Percentiles rank a stretch among this genome's conserved stretches.
phyloP scores from a whole-genome alignment of 495 filamentous ascomycete genomes.

The Jackrogersella multiformis region DNA sequence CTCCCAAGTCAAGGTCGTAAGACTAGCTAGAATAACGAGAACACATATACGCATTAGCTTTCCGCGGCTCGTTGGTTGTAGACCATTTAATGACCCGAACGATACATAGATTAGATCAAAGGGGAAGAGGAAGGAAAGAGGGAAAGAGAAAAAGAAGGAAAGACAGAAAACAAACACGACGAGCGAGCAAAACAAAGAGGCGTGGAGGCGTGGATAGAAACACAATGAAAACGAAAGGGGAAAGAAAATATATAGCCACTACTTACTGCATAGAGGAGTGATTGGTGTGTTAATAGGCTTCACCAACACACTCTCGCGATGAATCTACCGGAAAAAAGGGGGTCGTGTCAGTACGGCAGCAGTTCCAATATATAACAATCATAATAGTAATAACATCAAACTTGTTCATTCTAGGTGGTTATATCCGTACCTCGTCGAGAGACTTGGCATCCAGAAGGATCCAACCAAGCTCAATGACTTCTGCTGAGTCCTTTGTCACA shows the following conservation, averaged over 20 bases:
- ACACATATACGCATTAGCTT: conserved; percentile 24
- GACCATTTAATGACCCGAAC: too few species aligned
- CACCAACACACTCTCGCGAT: conserved; percentile 94
- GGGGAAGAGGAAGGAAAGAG: not conserved
- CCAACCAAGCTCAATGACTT: conserved; percentile 99
- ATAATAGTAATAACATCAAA: too few species aligned
- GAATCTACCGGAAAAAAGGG: conserved; percentile 65
- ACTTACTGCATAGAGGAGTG: conserved; percentile 98
- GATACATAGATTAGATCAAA: not conserved
- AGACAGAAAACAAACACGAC: too few species aligned
- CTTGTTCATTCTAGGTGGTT: not conserved
- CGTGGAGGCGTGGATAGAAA: too few species aligned
- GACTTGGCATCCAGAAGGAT: conserved; percentile 91
- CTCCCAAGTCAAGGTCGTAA: conserved; percentile 98
- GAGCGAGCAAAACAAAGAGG: too few species aligned
- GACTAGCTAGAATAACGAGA: conserved; percentile 73
- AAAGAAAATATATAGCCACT: not conserved
- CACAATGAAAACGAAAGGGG: not conserved
- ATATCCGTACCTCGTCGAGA: conserved; percentile 80
- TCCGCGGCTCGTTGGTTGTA: not conserved
- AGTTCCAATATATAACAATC: not conserved
- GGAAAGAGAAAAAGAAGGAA: not conserved
- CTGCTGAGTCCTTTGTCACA: conserved; percentile 97
- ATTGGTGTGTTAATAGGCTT: conserved; percentile 99
- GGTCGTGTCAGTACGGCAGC: conserved; percentile 26